phyloP scores from a whole-genome alignment of 129 eudicot genomes.

The Lactuca sativa region DNA sequence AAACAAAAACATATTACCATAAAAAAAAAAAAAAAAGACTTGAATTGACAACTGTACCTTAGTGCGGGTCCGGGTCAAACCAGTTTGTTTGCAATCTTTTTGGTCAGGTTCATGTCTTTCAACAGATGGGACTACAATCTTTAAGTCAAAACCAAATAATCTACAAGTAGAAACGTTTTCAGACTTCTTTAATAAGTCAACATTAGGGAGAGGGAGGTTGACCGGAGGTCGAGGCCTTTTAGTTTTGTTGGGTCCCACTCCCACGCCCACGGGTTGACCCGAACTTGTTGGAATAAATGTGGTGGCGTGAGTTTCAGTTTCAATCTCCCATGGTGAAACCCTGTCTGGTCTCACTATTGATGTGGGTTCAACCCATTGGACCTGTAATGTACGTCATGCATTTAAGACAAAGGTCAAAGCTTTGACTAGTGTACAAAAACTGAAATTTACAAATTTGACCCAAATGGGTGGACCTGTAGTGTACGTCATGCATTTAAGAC shows the following conservation, averaged over 20 bases:
- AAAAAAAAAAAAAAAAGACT: too few relatives aligned
- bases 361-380: slow-evolving; percentile 91
- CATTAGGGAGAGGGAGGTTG: slow-evolving; percentile 45
- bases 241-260: slow-evolving; percentile 35
- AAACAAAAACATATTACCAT: neutral
- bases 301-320: slow-evolving; percentile 27
- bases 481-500: neutral
- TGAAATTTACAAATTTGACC: too few relatives aligned
- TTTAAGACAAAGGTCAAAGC: slow-evolving; percentile 4
- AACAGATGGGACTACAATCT: slow-evolving; percentile 30
- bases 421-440: neutral
- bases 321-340: slow-evolving; percentile 86
- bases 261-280: slow-evolving; percentile 23
- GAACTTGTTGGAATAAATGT: slow-evolving; percentile 44
- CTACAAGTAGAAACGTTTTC: slow-evolving; percentile 53
- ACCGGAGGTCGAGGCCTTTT: slow-evolving; percentile 47
- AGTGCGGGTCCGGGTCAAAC: slow-evolving; percentile 73
- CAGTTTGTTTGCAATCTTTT: slow-evolving; percentile 56
- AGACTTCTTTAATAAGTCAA: slow-evolving; percentile 39
- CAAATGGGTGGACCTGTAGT: slow-evolving; percentile 44
- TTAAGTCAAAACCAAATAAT: slow-evolving; percentile 83
- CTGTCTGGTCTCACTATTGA: slow-evolving; percentile 71
- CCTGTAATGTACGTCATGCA: slow-evolving; percentile 33
- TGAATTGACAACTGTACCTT: slow-evolving; percentile 53
- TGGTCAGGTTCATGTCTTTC: slow-evolving; percentile 38